A percentile compares a stretch with the other conserved stretches of the same genome.
phyloP scores from a whole-genome alignment of 164 flowering plant species.

The Magnolia officinalis region DNA sequence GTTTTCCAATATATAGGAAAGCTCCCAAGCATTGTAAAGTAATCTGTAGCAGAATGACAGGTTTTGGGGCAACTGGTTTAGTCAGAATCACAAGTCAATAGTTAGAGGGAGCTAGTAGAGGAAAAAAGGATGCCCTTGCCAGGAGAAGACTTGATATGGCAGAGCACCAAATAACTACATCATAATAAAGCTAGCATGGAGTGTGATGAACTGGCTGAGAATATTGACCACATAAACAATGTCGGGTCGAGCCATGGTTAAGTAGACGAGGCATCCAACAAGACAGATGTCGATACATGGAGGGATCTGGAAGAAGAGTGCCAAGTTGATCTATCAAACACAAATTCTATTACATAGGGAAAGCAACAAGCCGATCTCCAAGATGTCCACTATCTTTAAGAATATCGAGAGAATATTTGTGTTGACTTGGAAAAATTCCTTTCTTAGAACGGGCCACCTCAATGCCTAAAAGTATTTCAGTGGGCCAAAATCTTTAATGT shows the following conservation, averaged over 20 bases:
- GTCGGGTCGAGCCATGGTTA: not conserved
- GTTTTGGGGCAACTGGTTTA: not conserved
- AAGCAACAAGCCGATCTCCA: not conserved
- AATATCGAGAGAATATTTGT: slow-evolving; percentile 3
- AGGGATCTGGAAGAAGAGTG: not conserved
- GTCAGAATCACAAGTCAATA: not conserved
- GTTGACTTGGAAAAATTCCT: not conserved
- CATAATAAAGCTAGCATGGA: not conserved
- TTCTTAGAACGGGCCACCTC: not conserved
- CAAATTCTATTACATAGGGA: slow-evolving; percentile 5
- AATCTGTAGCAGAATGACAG: not conserved
- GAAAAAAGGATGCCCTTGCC: not conserved
- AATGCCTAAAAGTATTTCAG: slow-evolving; percentile 3
- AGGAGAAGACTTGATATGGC: not conserved
- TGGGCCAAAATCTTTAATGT: not conserved
- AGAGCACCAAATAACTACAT: not conserved
- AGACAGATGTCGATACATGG: not conserved
- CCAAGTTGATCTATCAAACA: not conserved
- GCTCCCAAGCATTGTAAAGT: not conserved
- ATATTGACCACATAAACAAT: not conserved
- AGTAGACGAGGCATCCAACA: slow-evolving; percentile 1
- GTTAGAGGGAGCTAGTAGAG: not conserved
- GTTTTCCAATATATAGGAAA: no score
- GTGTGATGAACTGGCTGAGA: not conserved
- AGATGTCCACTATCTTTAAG: not conserved